Evolutionary conservation across 2,329 filamentous ascomycete genomes (phyloP).

Genomic region (Ophiosphaerella korrae): DNA sequence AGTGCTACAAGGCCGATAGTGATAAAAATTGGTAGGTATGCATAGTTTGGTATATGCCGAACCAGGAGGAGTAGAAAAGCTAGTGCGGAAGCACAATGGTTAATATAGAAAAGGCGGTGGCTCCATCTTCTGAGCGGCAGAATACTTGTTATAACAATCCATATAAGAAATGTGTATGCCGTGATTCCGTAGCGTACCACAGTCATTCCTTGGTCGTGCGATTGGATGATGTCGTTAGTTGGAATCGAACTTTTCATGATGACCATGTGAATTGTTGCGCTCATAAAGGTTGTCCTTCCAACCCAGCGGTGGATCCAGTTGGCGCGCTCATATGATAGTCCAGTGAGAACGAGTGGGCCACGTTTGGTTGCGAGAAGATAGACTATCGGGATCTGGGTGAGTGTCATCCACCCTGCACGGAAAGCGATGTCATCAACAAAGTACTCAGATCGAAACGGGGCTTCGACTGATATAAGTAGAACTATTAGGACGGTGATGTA

Average conservation of each 20-base stretch:
- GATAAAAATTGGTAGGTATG: conserved; percentile 24
- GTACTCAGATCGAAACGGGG: conserved; percentile 24
- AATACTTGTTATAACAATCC: conserved; percentile 31
- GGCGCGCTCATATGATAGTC: conserved; percentile 29
- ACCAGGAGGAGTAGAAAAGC: conserved; percentile 25
- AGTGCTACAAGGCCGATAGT: conserved; percentile 19
- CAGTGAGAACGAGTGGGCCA: conserved; percentile 27
- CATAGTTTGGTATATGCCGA: conserved; percentile 33
- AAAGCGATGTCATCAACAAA: conserved; percentile 39
- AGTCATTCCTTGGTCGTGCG: conserved; percentile 20
- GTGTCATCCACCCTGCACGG: conserved; percentile 36
- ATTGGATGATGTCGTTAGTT: conserved; percentile 22
- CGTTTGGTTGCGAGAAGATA: conserved; percentile 34
- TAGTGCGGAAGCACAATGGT: conserved; percentile 31
- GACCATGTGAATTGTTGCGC: conserved; percentile 29
- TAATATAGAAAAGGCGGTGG: conserved; percentile 33
- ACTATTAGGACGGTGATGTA: conserved; percentile 13
- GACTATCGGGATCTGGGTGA: conserved; percentile 34
- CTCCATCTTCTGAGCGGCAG: conserved; percentile 30
- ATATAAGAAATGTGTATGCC: conserved; percentile 28
- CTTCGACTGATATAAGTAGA: conserved; percentile 26
- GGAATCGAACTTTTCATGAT: conserved; percentile 35
- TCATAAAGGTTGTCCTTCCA: conserved; percentile 29
- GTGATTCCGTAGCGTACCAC: conserved; percentile 31
- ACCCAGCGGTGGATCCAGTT: conserved; percentile 33